These are phyloP conservation scores for Solanum rostratum DNA, from an alignment of 257 asterid species.

Conservation along the genomic window DNA sequence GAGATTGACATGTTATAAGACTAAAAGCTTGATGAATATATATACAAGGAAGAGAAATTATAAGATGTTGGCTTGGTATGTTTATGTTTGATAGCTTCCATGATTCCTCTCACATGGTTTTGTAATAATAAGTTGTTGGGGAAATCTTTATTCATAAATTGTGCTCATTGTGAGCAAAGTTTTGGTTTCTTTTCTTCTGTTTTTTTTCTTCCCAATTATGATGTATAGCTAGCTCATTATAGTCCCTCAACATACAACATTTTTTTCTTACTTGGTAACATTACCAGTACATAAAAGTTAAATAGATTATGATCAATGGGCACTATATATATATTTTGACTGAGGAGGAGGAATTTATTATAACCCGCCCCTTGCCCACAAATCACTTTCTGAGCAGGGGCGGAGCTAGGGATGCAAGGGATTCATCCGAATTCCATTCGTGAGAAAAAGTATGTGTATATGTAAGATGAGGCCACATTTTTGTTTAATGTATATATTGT, in stretches of 20 bases:
- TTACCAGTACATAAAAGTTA: neutral
- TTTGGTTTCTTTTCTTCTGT: neutral
- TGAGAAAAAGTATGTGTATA: neutral
- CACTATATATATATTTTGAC: no score
- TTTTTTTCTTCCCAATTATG: neutral
- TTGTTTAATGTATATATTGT: neutral
- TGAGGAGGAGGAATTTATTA: neutral
- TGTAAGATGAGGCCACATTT: neutral
- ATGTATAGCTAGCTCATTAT: neutral
- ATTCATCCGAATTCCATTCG: neutral
- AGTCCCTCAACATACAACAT: neutral
- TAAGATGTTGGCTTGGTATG: neutral
- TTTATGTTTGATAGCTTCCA: slow-evolving; percentile 20
- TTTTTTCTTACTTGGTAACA: neutral
- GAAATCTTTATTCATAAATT: slow-evolving; percentile 4
- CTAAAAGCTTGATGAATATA: neutral
- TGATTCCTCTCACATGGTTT: slow-evolving; percentile 20
- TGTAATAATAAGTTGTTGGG: slow-evolving; percentile 34
- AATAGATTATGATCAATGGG: neutral
- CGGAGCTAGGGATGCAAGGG: neutral
- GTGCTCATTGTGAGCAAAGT: neutral
- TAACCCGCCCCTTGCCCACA: neutral
- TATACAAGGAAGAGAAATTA: slow-evolving; percentile 1
- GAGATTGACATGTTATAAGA: neutral
- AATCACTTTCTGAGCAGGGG: neutral